Evolutionary conservation across 2,329 filamentous ascomycete genomes (phyloP).

Genomic region (Paraphoma sp.): DNA sequence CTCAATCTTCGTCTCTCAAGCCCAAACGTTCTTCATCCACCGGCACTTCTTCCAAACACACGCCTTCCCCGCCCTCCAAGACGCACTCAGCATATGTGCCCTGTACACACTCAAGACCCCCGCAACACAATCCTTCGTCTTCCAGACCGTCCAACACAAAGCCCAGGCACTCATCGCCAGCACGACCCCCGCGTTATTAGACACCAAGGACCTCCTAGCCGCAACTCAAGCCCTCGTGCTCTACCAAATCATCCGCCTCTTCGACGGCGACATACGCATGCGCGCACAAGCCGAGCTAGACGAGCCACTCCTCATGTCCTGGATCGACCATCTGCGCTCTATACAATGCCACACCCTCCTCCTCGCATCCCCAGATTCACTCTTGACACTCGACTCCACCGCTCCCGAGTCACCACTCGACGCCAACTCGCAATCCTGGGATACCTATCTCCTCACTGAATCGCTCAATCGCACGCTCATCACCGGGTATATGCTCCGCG

Average conservation of each 20-base stretch:
- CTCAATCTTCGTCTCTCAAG: constrained; percentile 9
- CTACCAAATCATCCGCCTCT: constrained; percentile 37
- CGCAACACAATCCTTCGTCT: constrained; percentile 10
- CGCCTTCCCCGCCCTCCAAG: constrained; percentile 7
- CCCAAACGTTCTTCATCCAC: constrained; percentile 18
- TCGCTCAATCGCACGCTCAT: constrained; percentile 42
- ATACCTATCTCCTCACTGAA: constrained; percentile 36
- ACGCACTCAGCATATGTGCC: constrained; percentile 16
- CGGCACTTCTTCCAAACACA: constrained; percentile 8
- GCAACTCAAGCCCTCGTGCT: constrained; percentile 30
- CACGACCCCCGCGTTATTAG: not conserved
- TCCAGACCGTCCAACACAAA: constrained; percentile 10
- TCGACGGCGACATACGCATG: constrained; percentile 31
- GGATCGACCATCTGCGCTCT: not conserved
- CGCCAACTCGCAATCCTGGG: not conserved
- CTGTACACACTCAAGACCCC: constrained; percentile 11
- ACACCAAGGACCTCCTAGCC: constrained; percentile 11
- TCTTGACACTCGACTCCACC: no score
- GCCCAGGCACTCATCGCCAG: constrained; percentile 6
- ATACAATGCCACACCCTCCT: not conserved
- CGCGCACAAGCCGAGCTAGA: constrained; percentile 28
- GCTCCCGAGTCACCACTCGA: no score
- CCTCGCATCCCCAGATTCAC: no score
- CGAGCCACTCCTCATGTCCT: constrained; percentile 17
- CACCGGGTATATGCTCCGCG: constrained; percentile 34